Conservation (phyloP, 108 stramenopile species). For the Nitzschia sp. region DNA sequence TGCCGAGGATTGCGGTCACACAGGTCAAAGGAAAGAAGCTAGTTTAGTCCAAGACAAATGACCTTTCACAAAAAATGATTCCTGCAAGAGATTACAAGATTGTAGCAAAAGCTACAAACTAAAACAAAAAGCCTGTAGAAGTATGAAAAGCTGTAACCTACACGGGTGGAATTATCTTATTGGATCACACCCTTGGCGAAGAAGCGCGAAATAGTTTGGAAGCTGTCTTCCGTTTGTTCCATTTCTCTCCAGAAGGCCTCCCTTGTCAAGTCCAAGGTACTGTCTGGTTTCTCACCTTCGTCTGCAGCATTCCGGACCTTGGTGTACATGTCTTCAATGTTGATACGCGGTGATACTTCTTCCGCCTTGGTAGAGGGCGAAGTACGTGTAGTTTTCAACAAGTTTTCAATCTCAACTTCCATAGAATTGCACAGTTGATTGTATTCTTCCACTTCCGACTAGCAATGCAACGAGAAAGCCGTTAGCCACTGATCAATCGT, state of each 20-base stretch:
- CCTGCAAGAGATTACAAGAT: no score
- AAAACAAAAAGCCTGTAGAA: no score
- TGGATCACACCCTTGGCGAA: conserved; percentile 67
- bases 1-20: no score
- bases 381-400: conserved; percentile 36
- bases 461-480: conserved; percentile 4
- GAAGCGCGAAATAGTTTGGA: conserved; percentile 69
- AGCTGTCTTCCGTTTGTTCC: conserved; percentile 69
- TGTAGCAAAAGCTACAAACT: no score
- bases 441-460: conserved; percentile 72
- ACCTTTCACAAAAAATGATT: no score
- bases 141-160: no score
- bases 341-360: conserved; percentile 35
- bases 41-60: no score
- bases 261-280: conserved; percentile 34
- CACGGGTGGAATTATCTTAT: conserved; percentile 7
- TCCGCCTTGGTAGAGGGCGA: conserved; percentile 16
- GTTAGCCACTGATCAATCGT: conserved; percentile 1
- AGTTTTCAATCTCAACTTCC: conserved; percentile 69
- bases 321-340: conserved; percentile 76
- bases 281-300: conserved; percentile 27
- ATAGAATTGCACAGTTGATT: conserved; percentile 72
- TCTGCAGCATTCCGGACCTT: conserved; percentile 44
- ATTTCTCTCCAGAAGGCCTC: conserved; percentile 88
- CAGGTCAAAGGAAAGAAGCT: no score